These are phyloP conservation scores for Linnemannia exigua DNA, from an alignment of 192 early-diverging fungal species.

Conservation along the genomic window DNA sequence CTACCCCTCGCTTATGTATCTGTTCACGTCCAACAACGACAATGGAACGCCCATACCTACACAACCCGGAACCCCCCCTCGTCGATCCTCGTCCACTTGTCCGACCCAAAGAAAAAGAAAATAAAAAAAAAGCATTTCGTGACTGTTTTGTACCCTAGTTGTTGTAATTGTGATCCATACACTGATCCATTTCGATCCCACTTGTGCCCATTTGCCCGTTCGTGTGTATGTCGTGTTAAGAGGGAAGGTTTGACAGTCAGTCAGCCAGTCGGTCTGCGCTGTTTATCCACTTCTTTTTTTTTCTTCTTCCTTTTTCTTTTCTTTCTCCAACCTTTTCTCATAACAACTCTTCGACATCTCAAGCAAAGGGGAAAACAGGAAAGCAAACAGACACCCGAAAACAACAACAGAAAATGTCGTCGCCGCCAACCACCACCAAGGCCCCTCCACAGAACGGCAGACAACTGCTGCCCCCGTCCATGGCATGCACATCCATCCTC, in stretches of 20 bases:
- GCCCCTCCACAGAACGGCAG: background rate
- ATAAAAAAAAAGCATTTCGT: background rate
- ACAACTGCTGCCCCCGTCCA: conserved; percentile 1
- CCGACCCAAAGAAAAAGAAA: background rate
- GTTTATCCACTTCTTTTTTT: background rate
- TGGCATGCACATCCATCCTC: conserved; percentile 70
- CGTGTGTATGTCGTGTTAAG: background rate
- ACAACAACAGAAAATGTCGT: background rate
- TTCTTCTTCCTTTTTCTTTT: background rate
- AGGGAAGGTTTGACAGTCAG: no score
- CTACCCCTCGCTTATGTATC: background rate
- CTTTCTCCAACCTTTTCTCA: background rate
- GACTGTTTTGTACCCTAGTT: no score
- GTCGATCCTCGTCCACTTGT: background rate
- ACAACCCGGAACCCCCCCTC: no score
- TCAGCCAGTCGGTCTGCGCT: background rate
- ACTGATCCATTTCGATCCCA: no score
- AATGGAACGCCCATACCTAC: no score
- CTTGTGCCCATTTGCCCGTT: conserved; percentile 2
- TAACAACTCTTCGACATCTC: background rate
- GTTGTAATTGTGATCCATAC: no score
- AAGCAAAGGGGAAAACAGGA: background rate
- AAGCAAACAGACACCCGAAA: background rate
- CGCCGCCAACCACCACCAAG: no score
- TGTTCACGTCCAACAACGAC: no score